phyloP scores from a whole-genome alignment of 2,329 filamentous ascomycete species.

The Ophiostoma ulmi region DNA sequence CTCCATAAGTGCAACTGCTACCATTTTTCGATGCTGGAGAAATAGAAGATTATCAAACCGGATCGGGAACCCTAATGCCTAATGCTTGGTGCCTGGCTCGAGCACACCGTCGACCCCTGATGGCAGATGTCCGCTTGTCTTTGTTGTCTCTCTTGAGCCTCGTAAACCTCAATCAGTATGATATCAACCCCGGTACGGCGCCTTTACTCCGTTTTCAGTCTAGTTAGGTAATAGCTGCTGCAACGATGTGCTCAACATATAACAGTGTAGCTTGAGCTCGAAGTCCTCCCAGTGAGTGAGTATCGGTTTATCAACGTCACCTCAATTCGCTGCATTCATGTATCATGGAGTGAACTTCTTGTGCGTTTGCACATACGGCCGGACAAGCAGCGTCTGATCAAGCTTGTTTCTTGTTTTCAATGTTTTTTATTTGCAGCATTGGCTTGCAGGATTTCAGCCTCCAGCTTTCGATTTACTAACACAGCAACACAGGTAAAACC shows the following conservation, averaged over 20 bases:
- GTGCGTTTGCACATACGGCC: neutral
- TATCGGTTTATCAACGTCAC: neutral
- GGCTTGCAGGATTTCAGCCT: neutral
- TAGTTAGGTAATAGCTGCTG: neutral
- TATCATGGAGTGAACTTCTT: neutral
- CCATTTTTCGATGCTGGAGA: constrained; percentile 22
- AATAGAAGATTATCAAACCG: neutral
- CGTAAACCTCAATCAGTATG: too few relatives aligned
- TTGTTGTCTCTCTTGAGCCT: neutral
- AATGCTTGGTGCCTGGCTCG: neutral
- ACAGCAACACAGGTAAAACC: neutral
- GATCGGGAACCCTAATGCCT: neutral
- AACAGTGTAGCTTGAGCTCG: neutral
- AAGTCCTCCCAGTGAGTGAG: neutral
- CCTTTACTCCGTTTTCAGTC: neutral
- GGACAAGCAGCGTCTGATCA: neutral
- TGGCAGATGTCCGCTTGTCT: neutral
- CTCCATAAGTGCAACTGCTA: constrained; percentile 17
- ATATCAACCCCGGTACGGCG: too few relatives aligned
- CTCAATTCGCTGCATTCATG: neutral
- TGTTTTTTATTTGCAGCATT: neutral
- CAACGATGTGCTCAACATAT: neutral
- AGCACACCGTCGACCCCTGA: neutral
- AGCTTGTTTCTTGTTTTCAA: neutral
- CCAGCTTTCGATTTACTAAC: neutral